Evolutionary conservation across 129 eudicot genomes (phyloP).

Genomic region (Ambrosia trifida): DNA sequence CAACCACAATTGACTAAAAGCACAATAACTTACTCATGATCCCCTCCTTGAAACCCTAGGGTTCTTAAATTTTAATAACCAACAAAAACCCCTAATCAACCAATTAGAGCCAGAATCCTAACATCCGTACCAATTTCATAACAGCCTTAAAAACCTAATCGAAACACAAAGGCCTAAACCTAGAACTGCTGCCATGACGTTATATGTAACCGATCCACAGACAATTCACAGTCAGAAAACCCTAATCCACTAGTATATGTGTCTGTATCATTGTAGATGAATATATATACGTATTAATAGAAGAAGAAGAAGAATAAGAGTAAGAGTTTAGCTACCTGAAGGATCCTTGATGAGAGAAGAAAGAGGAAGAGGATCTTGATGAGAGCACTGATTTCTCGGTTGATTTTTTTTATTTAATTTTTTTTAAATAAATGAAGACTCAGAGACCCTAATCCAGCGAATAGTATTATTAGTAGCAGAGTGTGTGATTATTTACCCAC

Average conservation of each 20-base stretch:
- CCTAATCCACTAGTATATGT: background rate
- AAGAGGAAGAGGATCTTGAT: constrained; percentile 23
- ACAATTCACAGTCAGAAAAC: constrained; percentile 4
- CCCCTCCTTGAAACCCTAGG: constrained; percentile 32
- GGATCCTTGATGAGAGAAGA: constrained; percentile 34
- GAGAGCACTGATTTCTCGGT: constrained; percentile 34
- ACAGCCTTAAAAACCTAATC: background rate
- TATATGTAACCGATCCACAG: constrained; percentile 23
- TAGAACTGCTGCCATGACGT: constrained; percentile 3
- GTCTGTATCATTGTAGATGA: too few species aligned
- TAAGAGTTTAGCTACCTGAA: constrained; percentile 7
- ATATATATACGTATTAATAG: too few species aligned
- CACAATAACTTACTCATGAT: constrained; percentile 14
- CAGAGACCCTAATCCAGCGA: constrained; percentile 17
- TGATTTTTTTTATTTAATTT: background rate
- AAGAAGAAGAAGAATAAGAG: background rate
- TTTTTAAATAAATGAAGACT: too few species aligned
- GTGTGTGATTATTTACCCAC: constrained; percentile 30
- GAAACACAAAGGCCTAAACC: constrained; percentile 8
- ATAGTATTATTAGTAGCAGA: constrained; percentile 1
- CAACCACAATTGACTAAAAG: background rate
- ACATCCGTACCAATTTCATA: background rate
- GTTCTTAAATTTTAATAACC: background rate
- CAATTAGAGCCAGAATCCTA: constrained; percentile 1
- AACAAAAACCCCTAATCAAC: background rate